Percentiles rank a stretch among this genome's conserved stretches.
phyloP scores from a whole-genome alignment of 2,329 filamentous ascomycete species.

The Neurospora crassa region DNA sequence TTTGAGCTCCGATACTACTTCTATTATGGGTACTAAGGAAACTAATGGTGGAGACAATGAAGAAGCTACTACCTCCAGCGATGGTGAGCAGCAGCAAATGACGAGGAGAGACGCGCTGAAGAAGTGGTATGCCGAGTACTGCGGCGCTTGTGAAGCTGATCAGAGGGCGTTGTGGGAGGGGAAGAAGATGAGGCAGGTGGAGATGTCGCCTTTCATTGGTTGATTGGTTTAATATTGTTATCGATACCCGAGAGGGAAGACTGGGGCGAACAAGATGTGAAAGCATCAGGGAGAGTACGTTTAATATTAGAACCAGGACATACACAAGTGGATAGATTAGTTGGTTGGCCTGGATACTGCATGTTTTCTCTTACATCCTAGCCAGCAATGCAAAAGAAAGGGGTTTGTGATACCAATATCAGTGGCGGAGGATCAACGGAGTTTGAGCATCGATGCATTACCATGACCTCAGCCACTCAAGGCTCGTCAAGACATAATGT shows the following conservation, averaged over 20 bases:
- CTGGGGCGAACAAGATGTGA: background rate
- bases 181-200: constrained; percentile 7
- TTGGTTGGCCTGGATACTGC: background rate
- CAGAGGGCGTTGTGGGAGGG: constrained; percentile 19
- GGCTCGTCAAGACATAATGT: no score
- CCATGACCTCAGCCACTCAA: background rate
- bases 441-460: background rate
- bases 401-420: no score
- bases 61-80: constrained; percentile 13
- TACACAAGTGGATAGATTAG: background rate
- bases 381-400: background rate
- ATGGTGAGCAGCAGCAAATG: constrained; percentile 12
- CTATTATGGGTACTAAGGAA: constrained; percentile 10
- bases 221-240: background rate
- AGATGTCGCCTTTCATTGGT: background rate
- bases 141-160: constrained; percentile 45
- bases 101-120: constrained; percentile 28
- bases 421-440: no score
- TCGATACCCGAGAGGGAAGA: background rate
- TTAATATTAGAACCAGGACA: background rate
- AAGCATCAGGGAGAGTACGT: background rate
- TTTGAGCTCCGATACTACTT: constrained; percentile 1
- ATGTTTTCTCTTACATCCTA: background rate
- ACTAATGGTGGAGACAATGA: constrained; percentile 1
- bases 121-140: constrained; percentile 44